Evolutionary conservation across 2,329 filamentous ascomycete genomes (phyloP), one percentile per base, ranked within the genome.

Genomic region (Fusarium luffae): DNA sequence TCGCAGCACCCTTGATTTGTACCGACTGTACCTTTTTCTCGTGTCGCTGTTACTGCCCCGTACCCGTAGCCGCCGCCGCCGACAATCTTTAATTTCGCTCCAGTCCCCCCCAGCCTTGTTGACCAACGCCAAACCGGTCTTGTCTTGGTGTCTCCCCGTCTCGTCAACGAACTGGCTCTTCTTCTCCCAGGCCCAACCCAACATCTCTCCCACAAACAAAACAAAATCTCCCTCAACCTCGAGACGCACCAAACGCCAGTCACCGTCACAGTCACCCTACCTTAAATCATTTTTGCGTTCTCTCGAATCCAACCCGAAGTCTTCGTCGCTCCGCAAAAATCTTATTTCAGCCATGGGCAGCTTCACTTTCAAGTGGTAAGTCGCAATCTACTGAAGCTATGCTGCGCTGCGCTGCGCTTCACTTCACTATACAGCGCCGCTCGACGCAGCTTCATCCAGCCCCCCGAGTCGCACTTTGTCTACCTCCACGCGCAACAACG

Each of bases 301-400:
- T 57, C 54, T 57, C 44, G 44, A 60, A 52, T 61, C 56, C 41
- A 54, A 61, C 37, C 49, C 57, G 59, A 70, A 65, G 30, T 57
- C 59, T 58, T 54, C 52, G 40, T 54, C 63, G 57, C 50, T 66
- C 54, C 62, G 59, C 59, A 57, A 63, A 61, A 66, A 55, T 62
- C 52, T 55, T 55, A 72, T 73, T 73, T 63, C 70, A 75, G 82
- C 76, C 71, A 90, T 91, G 88, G 89, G 88, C 76, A 90, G 83
- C 82, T 91, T 88, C 78, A 88, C 88, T 52, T 92, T 92, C 83
- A 89, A 86, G 79, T 92, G 90, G 90, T 92, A 82, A 82, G 89
- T 79, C 42, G 40, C 59, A 66, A 58, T 65, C 57, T 42, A 27
- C 14, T 16, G 30, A 14, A 32, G 10, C 23, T 23, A 32, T 52